Evolutionary conservation across 2,329 filamentous ascomycete genomes (phyloP).

Genomic region (Clarireedia homoeocarpa): DNA sequence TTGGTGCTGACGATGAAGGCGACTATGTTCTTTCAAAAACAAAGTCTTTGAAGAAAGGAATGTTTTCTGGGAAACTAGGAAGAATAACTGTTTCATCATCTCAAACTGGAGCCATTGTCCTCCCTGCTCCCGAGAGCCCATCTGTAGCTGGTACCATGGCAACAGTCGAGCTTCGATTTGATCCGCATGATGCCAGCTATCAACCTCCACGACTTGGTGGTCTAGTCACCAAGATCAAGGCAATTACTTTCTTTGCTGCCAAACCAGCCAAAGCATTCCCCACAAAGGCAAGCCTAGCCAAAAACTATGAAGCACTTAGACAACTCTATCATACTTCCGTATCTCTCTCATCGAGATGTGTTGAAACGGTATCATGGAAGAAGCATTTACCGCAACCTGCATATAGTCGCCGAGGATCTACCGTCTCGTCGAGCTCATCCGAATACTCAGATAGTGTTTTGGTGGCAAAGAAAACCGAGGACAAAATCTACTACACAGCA

Average conservation of each 20-base stretch:
- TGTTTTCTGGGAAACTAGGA: conserved; percentile 30
- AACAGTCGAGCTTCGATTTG: conserved; percentile 27
- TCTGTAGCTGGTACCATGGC: conserved; percentile 22
- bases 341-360: conserved; percentile 25
- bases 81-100: conserved; percentile 26
- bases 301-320: conserved; percentile 20
- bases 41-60: conserved; percentile 26
- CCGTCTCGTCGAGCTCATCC: conserved; percentile 23
- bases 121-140: conserved; percentile 18
- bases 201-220: conserved; percentile 27
- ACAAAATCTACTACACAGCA: conserved; percentile 43
- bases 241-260: conserved; percentile 22
- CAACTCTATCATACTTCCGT: conserved; percentile 22
- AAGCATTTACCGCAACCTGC: conserved; percentile 19
- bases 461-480: conserved; percentile 3
- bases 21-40: conserved; percentile 24
- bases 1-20: conserved; percentile 14
- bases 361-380: conserved; percentile 27
- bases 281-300: conserved; percentile 12
- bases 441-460: conserved; percentile 17
- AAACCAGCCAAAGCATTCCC: conserved; percentile 18
- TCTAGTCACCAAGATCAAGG: conserved; percentile 26
- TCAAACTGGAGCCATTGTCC: conserved; percentile 26
- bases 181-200: conserved; percentile 21
- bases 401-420: conserved; percentile 21